phyloP scores from a whole-genome alignment of 1,284 basidiomycete genomes.

The Tilletia caries region DNA sequence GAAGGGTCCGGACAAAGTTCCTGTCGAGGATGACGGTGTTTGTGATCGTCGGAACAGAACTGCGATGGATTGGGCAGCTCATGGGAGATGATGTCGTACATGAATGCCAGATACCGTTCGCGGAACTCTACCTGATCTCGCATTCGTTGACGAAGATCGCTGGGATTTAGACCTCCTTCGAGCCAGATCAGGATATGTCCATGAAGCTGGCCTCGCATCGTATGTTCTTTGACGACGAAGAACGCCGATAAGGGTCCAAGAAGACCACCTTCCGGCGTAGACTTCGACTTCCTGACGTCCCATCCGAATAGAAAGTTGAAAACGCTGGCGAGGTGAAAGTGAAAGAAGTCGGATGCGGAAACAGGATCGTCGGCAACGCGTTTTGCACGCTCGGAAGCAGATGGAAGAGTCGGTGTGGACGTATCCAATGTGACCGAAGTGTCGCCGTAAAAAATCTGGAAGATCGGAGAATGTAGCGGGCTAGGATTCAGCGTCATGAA shows the following conservation, averaged over 20 bases:
- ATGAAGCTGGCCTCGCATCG: background rate
- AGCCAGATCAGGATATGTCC: background rate
- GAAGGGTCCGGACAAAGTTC: background rate
- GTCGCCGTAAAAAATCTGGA: background rate
- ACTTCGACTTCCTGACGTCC: background rate
- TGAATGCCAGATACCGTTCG: background rate
- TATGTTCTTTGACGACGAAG: background rate
- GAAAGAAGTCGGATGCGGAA: background rate
- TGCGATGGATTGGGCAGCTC: background rate
- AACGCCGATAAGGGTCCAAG: background rate
- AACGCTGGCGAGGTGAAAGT: background rate
- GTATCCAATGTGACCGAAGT: background rate
- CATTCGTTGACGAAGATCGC: background rate
- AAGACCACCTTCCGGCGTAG: background rate
- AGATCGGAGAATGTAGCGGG: background rate
- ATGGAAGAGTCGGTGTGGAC: background rate
- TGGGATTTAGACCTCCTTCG: background rate
- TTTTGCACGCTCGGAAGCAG: background rate
- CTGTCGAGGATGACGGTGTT: background rate
- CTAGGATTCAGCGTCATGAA: background rate
- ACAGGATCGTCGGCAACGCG: background rate
- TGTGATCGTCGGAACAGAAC: too few relatives aligned
- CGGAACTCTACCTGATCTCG: background rate
- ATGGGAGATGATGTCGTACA: background rate
- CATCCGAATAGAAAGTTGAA: slow-evolving; percentile 1